Evolutionary conservation across 202 grass and related monocot genomes (phyloP).

Genomic region (Setaria viridis): DNA sequence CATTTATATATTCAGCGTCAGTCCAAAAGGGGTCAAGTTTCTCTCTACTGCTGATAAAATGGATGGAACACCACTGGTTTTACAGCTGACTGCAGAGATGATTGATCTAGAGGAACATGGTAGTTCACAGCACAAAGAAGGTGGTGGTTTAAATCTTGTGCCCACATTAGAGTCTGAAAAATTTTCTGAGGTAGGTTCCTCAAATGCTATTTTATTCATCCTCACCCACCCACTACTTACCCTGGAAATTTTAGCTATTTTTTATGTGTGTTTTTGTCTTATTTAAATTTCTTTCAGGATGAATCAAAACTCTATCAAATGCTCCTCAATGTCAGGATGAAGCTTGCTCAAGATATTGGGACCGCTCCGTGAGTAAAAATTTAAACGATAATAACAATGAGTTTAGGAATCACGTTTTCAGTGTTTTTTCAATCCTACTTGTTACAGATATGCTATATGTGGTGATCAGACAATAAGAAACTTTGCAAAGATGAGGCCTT

Average conservation of each 20-base stretch:
- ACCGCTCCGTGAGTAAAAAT: constrained; percentile 87
- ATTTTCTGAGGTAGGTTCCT: constrained; percentile 67
- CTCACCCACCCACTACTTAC: not conserved
- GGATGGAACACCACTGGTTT: constrained; percentile 69
- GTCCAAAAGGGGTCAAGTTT: constrained; percentile 74
- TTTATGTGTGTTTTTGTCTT: constrained; percentile 24
- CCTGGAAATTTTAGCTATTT: not conserved
- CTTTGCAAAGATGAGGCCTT: constrained; percentile 88
- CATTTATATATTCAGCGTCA: constrained; percentile 68
- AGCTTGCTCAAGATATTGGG: constrained; percentile 73
- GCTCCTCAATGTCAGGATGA: constrained; percentile 78
- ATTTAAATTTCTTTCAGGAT: constrained; percentile 61
- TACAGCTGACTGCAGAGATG: constrained; percentile 85
- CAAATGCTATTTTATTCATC: constrained; percentile 34
- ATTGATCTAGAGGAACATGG: constrained; percentile 74
- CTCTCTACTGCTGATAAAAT: constrained; percentile 59
- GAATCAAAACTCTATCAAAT: constrained; percentile 77
- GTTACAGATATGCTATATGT: constrained; percentile 91
- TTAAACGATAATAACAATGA: not conserved
- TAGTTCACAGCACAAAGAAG: constrained; percentile 63
- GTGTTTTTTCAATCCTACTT: constrained; percentile 25
- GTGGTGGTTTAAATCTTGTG: constrained; percentile 57
- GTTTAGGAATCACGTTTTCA: constrained; percentile 26
- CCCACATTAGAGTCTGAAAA: constrained; percentile 54
- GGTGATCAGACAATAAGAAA: constrained; percentile 93